Evolutionary conservation across 1,284 basidiomycete species (phyloP), one percentile per base, ranked within the genome.

Genomic region (Ceratobasidium theobromae): DNA sequence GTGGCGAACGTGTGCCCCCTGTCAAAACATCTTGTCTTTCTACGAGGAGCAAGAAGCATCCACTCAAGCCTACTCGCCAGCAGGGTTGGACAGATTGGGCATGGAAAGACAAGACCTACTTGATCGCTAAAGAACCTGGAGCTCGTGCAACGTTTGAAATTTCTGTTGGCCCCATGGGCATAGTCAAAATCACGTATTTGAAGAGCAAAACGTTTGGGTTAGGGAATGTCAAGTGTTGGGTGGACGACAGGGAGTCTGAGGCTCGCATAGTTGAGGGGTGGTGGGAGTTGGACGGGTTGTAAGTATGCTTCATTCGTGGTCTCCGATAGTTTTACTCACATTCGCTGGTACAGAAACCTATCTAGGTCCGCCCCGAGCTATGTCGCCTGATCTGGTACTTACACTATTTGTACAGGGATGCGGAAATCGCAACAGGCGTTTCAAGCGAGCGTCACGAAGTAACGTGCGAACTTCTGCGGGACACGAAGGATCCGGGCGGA

Each of bases 101-200:
- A 27, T 66, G 58, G 64, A 51, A 55, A 33, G 57, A 60, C 40
- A 71, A 70, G 51, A 32, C 52, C 8, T 70, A 69, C 33, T 38
- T 70, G 5, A 25, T 67, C 28, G 70, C 69, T 9, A 65, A 55
- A 28, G 54, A 68, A 25, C 69, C 69, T 6, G 69, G 70, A 25
- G 46, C 67, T 6, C 52, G 45, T 30, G 54, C 64, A 16, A 68
- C 67, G 33, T 69, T 71, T 54, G 57, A 54, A 27, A 66, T 71
- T n/a, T 30, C 18, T 14, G 57, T 66, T 14, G 65, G 68, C 21
- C 57, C 57, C 25, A 38, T 69, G 67, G 16, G 18, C 27, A 74
- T 76, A 33, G 74, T 79, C 58, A 76, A 77, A 8, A 73, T 78
- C 30, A 77, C 77, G 65, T 78, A 78, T 69, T 75, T 76, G 70